Evolutionary conservation across 2,329 filamentous ascomycete genomes (phyloP).

Genomic region (Leptographium wingfieldii): DNA sequence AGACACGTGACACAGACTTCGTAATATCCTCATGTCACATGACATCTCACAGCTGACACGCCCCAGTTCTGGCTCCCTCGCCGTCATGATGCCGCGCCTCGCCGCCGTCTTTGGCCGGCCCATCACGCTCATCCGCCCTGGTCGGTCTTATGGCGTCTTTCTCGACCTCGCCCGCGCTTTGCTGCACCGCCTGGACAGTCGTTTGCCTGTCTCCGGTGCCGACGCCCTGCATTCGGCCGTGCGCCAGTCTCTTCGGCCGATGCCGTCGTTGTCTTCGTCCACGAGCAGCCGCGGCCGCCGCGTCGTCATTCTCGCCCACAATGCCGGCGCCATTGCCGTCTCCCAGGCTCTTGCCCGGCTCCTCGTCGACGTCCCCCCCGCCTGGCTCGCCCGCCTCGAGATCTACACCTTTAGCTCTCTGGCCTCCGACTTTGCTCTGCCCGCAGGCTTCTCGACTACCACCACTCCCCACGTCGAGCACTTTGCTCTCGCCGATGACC

Average conservation of each 20-base stretch:
- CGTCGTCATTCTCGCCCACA: conserved; percentile 27
- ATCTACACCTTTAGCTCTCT: conserved; percentile 32
- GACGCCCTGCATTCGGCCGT: conserved; percentile 23
- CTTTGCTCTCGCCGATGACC: conserved; percentile 23
- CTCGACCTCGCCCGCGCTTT: conserved; percentile 35
- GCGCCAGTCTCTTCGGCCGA: conserved; percentile 21
- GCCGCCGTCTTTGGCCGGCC: conserved; percentile 23
- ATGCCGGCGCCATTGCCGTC: conserved; percentile 23
- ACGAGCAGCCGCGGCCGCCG: conserved; percentile 9
- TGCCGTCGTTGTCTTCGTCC: not conserved
- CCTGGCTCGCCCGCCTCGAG: conserved; percentile 25
- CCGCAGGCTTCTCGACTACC: conserved; percentile 14
- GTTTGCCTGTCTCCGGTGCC: conserved; percentile 15
- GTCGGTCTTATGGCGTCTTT: conserved; percentile 34
- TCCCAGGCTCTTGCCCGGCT: conserved; percentile 24
- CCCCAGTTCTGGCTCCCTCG: conserved; percentile 18
- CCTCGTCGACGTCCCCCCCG: conserved; percentile 23
- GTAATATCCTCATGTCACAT: too few species aligned
- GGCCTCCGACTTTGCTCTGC: conserved; percentile 24
- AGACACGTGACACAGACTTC: too few species aligned
- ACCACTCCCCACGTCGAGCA: conserved; percentile 21
- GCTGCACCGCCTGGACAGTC: conserved; percentile 18
- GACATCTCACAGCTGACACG: not conserved
- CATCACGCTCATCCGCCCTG: conserved; percentile 36
- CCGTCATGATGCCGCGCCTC: conserved; percentile 21